Conservation (phyloP, 2,329 filamentous ascomycete genomes). For the Hymenotorrendiella dingleyae region DNA sequence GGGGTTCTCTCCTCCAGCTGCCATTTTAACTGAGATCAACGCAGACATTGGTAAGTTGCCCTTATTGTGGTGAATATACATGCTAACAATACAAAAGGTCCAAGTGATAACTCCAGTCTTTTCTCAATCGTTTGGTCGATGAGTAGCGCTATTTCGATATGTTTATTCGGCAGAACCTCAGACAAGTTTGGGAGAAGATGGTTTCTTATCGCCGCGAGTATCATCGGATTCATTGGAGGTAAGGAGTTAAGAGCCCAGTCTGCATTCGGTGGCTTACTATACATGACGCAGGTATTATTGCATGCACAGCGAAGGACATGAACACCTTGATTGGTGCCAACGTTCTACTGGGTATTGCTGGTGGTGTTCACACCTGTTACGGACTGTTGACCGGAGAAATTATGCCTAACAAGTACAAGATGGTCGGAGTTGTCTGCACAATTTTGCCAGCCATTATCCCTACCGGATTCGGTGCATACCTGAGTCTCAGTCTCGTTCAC, state of each 20-base stretch:
- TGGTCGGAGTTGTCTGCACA: background rate
- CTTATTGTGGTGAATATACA: no score
- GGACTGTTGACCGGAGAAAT: background rate
- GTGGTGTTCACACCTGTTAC: background rate
- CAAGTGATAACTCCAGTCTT: background rate
- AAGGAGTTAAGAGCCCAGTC: background rate
- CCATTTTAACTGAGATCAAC: background rate
- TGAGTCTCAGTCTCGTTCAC: background rate
- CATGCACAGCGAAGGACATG: background rate
- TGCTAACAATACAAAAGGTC: background rate
- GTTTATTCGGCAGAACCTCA: background rate
- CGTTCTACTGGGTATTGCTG: background rate
- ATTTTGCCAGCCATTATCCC: background rate
- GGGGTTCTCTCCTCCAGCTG: background rate
- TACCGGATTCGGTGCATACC: background rate
- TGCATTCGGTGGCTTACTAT: background rate
- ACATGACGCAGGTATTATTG: background rate
- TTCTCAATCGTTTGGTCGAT: background rate
- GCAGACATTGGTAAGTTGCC: background rate
- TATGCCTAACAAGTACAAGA: background rate
- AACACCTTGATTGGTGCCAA: background rate
- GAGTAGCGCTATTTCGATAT: background rate
- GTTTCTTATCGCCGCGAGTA: background rate
- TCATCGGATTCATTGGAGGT: background rate
- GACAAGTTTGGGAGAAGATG: slow-evolving; percentile 1